Conservation (phyloP, 192 early-diverging fungal genomes). For the Coemansia erecta region DNA sequence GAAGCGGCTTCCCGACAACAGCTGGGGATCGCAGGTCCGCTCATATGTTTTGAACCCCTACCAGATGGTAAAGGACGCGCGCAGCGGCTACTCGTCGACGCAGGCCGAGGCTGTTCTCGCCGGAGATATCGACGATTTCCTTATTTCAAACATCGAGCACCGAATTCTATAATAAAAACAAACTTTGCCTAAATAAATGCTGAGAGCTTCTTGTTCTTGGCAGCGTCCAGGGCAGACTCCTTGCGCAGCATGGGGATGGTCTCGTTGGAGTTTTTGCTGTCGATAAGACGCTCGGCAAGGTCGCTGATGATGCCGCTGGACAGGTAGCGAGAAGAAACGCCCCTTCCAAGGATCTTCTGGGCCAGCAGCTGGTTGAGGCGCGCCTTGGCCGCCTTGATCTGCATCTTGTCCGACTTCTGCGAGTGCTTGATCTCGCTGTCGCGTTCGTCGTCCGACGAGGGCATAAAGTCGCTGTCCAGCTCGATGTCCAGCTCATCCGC, state of each 20-base stretch:
- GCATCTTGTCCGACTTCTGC: constrained; percentile 24
- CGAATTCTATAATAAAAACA: neutral
- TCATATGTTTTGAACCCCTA: constrained; percentile 63
- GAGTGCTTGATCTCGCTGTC: constrained; percentile 16
- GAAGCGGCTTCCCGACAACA: constrained; percentile 31
- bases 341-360: constrained; percentile 35
- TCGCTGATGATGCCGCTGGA: constrained; percentile 63
- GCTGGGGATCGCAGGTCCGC: constrained; percentile 62
- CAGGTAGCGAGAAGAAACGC: constrained; percentile 59
- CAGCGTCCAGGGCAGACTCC: constrained; percentile 42
- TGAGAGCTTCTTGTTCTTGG: constrained; percentile 7
- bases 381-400: constrained; percentile 25
- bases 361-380: constrained; percentile 28
- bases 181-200: neutral
- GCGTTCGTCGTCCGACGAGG: constrained; percentile 38
- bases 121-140: constrained; percentile 52
- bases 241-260: constrained; percentile 29
- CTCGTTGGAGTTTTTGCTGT: constrained; percentile 24
- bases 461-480: constrained; percentile 68
- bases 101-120: constrained; percentile 54
- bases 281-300: constrained; percentile 61
- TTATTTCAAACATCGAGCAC: neutral
- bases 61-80: constrained; percentile 61
- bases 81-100: constrained; percentile 49
- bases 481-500: constrained; percentile 80